Percentiles rank a stretch among this genome's conserved stretches.
Evolutionary conservation across 2,329 filamentous ascomycete species (phyloP).

Genomic region (Chrysosporium keratinophilum): DNA sequence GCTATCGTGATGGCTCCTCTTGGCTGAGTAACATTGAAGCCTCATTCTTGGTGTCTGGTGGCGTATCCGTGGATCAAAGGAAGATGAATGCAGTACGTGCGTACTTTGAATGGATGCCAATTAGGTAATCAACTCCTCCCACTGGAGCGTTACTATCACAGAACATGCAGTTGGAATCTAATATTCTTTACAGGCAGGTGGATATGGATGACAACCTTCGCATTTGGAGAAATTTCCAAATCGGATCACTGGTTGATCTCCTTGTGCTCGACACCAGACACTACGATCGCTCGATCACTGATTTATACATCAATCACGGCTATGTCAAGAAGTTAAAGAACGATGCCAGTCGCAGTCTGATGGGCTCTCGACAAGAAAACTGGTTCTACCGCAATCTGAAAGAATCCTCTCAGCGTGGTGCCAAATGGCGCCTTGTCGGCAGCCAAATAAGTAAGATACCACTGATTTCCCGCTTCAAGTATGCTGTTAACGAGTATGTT

Average conservation of each 20-base stretch:
- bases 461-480: neutral
- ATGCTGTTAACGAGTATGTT: neutral
- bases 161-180: neutral
- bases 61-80: conserved; percentile 58
- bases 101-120: conserved; percentile 58
- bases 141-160: conserved; percentile 17
- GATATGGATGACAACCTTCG: conserved; percentile 60
- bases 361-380: conserved; percentile 62
- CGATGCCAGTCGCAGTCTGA: conserved; percentile 57
- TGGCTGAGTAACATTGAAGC: conserved; percentile 56
- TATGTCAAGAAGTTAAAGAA: conserved; percentile 55
- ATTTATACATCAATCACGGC: conserved; percentile 48
- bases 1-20: conserved; percentile 52
- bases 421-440: conserved; percentile 60
- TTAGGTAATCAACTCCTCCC: conserved; percentile 27
- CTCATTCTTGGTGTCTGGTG: conserved; percentile 50
- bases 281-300: conserved; percentile 57
- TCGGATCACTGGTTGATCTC: conserved; percentile 56
- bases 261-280: conserved; percentile 60
- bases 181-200: conserved; percentile 36
- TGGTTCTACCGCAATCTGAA: conserved; percentile 59
- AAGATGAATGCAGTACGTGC: conserved; percentile 64
- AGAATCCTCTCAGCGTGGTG: conserved; percentile 51
- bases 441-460: conserved; percentile 10
- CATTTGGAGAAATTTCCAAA: conserved; percentile 56